phyloP scores from a whole-genome alignment of 2,329 filamentous ascomycete genomes.

The Neoascochyta sp. region DNA sequence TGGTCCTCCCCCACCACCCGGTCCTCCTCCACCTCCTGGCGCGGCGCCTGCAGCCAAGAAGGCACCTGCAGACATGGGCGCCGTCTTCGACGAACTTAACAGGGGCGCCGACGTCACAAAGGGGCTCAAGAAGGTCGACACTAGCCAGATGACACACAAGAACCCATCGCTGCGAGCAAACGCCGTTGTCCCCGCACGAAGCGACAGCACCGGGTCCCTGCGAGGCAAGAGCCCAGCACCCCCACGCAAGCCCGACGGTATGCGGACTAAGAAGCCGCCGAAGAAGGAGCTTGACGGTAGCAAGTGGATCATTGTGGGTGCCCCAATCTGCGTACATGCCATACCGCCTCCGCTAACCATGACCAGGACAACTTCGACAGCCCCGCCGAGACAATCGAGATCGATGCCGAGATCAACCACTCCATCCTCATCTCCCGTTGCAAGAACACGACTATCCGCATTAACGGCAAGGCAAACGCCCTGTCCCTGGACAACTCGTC shows the following conservation, averaged over 20 bases:
- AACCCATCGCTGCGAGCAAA: slow-evolving; percentile 79
- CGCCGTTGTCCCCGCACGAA: slow-evolving; percentile 63
- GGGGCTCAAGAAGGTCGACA: slow-evolving; percentile 87
- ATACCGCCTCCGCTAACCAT: slow-evolving; percentile 10
- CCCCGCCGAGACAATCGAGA: slow-evolving; percentile 66
- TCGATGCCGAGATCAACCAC: slow-evolving; percentile 77
- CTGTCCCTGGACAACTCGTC: slow-evolving; percentile 89
- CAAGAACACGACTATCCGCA: slow-evolving; percentile 82
- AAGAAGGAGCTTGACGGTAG: slow-evolving; percentile 58
- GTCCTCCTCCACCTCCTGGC: slow-evolving; percentile 31
- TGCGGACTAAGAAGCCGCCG: slow-evolving; percentile 48
- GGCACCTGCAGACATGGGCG: slow-evolving; percentile 63
- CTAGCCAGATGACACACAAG: slow-evolving; percentile 97
- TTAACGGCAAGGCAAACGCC: slow-evolving; percentile 94
- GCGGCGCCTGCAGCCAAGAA: slow-evolving; percentile 51
- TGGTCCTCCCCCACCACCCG: slow-evolving; percentile 60
- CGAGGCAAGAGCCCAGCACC: slow-evolving; percentile 83
- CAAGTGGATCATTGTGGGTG: slow-evolving; percentile 82
- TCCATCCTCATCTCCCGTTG: slow-evolving; percentile 90
- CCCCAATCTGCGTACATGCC: too few relatives aligned
- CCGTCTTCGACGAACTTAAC: slow-evolving; percentile 90
- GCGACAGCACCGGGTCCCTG: slow-evolving; percentile 46
- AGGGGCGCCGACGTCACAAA: slow-evolving; percentile 84
- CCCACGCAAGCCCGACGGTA: slow-evolving; percentile 56
- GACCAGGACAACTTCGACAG: slow-evolving; percentile 84